phyloP scores from a whole-genome alignment of 495 filamentous ascomycete genomes.

The Pseudevernia furfuracea region DNA sequence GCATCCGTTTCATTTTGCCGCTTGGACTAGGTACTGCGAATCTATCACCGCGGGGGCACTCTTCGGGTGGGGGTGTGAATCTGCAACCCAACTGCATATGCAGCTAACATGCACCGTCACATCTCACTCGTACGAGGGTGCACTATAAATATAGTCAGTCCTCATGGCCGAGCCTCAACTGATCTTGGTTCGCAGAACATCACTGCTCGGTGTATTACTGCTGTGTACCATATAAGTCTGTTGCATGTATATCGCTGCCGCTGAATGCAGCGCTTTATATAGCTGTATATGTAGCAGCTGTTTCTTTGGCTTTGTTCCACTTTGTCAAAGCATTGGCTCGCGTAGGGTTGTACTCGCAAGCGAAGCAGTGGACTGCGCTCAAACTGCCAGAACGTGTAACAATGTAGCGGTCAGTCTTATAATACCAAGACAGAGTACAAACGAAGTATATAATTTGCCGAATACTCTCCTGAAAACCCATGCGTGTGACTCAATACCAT shows the following conservation, averaged over 20 bases:
- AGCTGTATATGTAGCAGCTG: no score
- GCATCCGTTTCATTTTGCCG: not conserved
- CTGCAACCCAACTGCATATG: not conserved
- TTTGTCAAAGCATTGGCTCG: no score
- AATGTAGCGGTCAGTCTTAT: no score
- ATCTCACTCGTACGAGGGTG: not conserved
- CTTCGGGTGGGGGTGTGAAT: not conserved
- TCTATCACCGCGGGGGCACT: not conserved
- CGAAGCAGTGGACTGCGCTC: no score
- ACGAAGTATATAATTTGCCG: no score
- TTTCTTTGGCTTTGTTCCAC: no score
- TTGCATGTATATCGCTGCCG: not conserved
- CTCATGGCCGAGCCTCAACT: not conserved
- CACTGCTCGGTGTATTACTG: not conserved
- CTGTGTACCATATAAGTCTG: not conserved
- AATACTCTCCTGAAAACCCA: not conserved
- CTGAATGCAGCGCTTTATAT: not conserved
- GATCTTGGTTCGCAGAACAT: not conserved
- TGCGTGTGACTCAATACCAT: not conserved
- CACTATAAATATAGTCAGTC: not conserved
- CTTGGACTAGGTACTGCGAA: not conserved
- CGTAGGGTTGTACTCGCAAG: no score
- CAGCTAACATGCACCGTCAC: not conserved
- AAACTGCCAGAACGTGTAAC: no score
- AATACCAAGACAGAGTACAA: no score